Conservation (phyloP, 139 green algal genomes). For the Tetraselmis striata region DNA sequence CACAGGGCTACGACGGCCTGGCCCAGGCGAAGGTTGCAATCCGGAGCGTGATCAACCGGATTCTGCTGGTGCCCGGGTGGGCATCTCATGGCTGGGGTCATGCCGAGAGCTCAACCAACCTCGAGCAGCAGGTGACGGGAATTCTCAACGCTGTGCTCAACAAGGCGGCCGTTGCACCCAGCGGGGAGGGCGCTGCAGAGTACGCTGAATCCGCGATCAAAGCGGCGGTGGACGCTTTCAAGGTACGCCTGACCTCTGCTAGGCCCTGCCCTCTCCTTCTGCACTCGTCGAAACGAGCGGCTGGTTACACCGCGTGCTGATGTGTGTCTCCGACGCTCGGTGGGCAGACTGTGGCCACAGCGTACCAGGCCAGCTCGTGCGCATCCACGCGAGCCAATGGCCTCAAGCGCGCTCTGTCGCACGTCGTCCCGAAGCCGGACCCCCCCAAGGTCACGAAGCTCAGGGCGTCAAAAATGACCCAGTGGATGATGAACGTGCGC, state of each 20-base stretch:
- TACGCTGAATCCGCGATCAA: not conserved
- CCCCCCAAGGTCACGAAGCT: too few species aligned
- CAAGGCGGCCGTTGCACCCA: not conserved
- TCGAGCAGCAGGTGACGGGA: not conserved
- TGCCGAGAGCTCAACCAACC: not conserved
- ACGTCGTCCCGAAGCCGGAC: not conserved
- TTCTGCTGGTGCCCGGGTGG: not conserved
- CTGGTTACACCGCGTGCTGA: too few species aligned
- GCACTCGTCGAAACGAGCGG: too few species aligned
- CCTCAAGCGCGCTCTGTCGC: not conserved
- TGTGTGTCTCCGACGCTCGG: too few species aligned
- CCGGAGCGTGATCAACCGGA: not conserved
- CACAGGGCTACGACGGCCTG: not conserved
- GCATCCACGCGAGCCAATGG: not conserved
- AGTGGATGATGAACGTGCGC: too few species aligned
- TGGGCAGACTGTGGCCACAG: too few species aligned
- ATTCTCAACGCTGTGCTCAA: not conserved
- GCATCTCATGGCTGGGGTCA: not conserved
- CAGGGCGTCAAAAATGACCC: too few species aligned
- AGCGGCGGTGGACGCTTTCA: not conserved
- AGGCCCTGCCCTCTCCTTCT: too few species aligned
- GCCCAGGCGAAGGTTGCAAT: not conserved
- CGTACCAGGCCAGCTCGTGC: not conserved
- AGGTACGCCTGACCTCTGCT: too few species aligned
- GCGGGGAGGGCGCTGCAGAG: not conserved